These are phyloP conservation scores for Xerocomus potaroensis DNA, from an alignment of 768 basidiomycete genomes.

Conservation along the genomic window DNA sequence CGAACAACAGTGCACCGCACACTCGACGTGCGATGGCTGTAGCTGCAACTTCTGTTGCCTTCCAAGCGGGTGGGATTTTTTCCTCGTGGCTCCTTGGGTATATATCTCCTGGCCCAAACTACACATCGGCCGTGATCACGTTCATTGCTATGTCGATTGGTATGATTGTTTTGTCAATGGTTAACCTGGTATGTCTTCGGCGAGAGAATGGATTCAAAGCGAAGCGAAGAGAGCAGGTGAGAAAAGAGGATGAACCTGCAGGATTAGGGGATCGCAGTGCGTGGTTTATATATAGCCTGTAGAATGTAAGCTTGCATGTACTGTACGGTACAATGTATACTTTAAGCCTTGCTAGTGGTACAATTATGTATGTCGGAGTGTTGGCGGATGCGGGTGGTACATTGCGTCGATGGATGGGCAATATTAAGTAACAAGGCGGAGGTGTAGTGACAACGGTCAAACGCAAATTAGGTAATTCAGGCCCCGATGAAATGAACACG, in stretches of 20 bases:
- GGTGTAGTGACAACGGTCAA: too few relatives aligned
- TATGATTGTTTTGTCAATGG: constrained; percentile 33
- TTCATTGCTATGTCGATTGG: constrained; percentile 35
- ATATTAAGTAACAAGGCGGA: too few relatives aligned
- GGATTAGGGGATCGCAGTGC: constrained; percentile 49
- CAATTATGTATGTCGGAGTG: too few relatives aligned
- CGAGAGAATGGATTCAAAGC: constrained; percentile 45
- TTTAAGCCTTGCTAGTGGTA: not conserved
- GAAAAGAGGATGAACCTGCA: constrained; percentile 35
- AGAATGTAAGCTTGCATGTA: constrained; percentile 1
- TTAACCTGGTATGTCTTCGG: constrained; percentile 40
- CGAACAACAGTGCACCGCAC: constrained; percentile 58
- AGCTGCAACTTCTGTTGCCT: constrained; percentile 51
- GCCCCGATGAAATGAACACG: too few relatives aligned
- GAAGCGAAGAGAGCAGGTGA: constrained; percentile 27
- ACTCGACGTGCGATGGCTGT: constrained; percentile 53
- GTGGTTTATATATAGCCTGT: constrained; percentile 52
- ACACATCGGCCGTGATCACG: constrained; percentile 42
- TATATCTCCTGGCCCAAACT: constrained; percentile 43
- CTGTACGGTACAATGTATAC: not conserved
- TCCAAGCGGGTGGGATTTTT: constrained; percentile 55
- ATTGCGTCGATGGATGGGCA: too few relatives aligned
- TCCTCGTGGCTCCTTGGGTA: constrained; percentile 54
- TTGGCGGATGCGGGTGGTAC: too few relatives aligned
- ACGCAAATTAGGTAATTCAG: not conserved